Evolutionary conservation across 1,284 basidiomycete species (phyloP), one percentile per base, ranked within the genome.

Genomic region (Rugosomyces carneus): DNA sequence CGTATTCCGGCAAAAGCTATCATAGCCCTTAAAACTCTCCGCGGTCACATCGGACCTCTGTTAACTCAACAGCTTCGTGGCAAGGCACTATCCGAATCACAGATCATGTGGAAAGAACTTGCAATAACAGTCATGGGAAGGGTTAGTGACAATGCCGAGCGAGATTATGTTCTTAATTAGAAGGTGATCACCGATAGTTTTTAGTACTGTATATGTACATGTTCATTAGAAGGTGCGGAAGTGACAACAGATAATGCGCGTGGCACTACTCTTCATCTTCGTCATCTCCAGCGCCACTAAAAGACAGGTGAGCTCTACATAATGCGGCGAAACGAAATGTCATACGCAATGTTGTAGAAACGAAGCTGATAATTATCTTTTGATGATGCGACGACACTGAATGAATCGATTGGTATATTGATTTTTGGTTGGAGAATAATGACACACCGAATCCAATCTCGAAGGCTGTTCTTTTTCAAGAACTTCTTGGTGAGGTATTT

Each of bases 401-500:
- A 31, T 5, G 37, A 19, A 24, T 42, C 31, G 9, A 26, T 37
- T 34, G 11, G 42, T 32, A 45, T 10, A 38, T 38, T 10, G 11
- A 10, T 21, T 20, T 9, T 10, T 32, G n/a, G 8, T 6, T 8
- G 15, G 6, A 11, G 10, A 16, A 20, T 13, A 40, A n/a, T 8
- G 37, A 60, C 68, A 29, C 52, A 81, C 77, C 87, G 87, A 64
- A 90, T 86, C 85, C 87, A 90, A 68, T 90, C 88, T 54, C 88
- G 82, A 55, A 91, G 75, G 36, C 76, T 71, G 70, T 89, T 89
- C 76, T 91, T 92, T 75, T 93, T 93, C 70, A 95, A 77, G 77
- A 90, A 93, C 76, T 94, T 94, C 78, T 94, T 94, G 49, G 92
- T 94, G 54, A 94, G 77, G 72, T 94, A 95, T 71, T 93, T 92